Evolutionary conservation across 1,284 basidiomycete species (phyloP).

Genomic region (Fomitopsis pinicola): DNA sequence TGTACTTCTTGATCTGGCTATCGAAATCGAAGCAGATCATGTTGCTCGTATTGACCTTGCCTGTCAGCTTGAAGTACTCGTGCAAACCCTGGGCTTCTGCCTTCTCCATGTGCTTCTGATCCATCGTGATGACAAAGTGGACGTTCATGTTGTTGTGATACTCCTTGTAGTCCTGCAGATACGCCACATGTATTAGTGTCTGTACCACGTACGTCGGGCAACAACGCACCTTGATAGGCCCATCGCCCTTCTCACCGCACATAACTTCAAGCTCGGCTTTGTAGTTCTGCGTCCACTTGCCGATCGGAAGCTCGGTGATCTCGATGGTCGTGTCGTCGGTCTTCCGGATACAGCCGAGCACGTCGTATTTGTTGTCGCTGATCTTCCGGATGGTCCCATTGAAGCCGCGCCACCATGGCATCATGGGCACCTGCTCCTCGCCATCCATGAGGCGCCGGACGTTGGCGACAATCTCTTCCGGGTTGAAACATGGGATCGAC

Average conservation of each 20-base stretch:
- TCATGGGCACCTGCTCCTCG: constrained; percentile 83
- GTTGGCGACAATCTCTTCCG: constrained; percentile 86
- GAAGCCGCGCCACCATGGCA: constrained; percentile 98
- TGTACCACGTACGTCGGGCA: too few species aligned
- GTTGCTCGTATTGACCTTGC: constrained; percentile 86
- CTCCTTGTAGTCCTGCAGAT: constrained; percentile 85
- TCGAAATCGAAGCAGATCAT: constrained; percentile 99
- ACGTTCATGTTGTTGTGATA: constrained; percentile 93
- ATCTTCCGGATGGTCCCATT: constrained; percentile 82
- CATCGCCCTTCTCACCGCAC: constrained; percentile 70
- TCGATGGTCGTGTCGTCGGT: constrained; percentile 87
- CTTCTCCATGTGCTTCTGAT: constrained; percentile 77
- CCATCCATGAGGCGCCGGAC: constrained; percentile 84
- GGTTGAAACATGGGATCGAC: constrained; percentile 91
- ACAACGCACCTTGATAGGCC: constrained; percentile 54
- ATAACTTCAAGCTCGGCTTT: constrained; percentile 87
- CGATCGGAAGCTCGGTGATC: constrained; percentile 94
- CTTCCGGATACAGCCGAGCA: constrained; percentile 74
- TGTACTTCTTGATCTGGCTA: constrained; percentile 95
- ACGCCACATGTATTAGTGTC: not conserved
- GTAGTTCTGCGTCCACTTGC: constrained; percentile 92
- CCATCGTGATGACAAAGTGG: constrained; percentile 86
- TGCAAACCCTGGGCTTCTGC: constrained; percentile 86
- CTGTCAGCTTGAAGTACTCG: constrained; percentile 89
- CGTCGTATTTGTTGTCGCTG: constrained; percentile 86